These are phyloP conservation scores for Malbranchea cinnamomea DNA, from an alignment of 2,329 filamentous ascomycete genomes.

Conservation along the genomic window DNA sequence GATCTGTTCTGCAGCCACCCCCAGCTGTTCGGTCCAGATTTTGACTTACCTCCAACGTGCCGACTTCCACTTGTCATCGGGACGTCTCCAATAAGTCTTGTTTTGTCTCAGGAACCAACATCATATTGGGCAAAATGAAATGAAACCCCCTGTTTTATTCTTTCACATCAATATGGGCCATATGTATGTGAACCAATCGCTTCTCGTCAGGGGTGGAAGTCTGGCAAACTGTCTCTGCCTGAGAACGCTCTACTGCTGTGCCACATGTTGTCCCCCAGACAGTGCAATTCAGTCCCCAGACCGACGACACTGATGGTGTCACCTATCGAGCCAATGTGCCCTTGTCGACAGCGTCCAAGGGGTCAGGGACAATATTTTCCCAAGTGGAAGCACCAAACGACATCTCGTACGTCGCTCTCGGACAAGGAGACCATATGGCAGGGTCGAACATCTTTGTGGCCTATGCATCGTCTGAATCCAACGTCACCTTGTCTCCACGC, in stretches of 20 bases:
- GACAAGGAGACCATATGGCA: constrained; percentile 39
- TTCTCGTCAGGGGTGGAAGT: too few relatives aligned
- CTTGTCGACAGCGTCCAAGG: constrained; percentile 33
- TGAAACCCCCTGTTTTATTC: too few relatives aligned
- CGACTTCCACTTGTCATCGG: too few relatives aligned
- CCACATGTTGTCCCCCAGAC: constrained; percentile 10
- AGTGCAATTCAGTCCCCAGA: constrained; percentile 12
- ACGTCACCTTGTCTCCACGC: constrained; percentile 44
- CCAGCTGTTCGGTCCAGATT: too few relatives aligned
- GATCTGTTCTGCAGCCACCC: too few relatives aligned
- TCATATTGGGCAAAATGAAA: too few relatives aligned
- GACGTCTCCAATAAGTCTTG: too few relatives aligned
- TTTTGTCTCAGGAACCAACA: too few relatives aligned
- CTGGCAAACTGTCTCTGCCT: too few relatives aligned
- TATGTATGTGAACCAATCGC: too few relatives aligned
- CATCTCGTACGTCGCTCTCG: constrained; percentile 41
- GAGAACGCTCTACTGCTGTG: constrained; percentile 9
- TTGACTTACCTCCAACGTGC: too few relatives aligned
- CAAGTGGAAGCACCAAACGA: constrained; percentile 39
- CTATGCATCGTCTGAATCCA: constrained; percentile 37
- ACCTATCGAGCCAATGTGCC: constrained; percentile 40
- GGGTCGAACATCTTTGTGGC: constrained; percentile 45
- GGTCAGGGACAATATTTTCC: constrained; percentile 42
- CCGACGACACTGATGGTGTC: constrained; percentile 11
- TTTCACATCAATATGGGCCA: too few relatives aligned